Percentiles rank a stretch among this genome's conserved stretches.
phyloP scores from a whole-genome alignment of 176 grass and related monocot genomes.

The Pharus latifolius region DNA sequence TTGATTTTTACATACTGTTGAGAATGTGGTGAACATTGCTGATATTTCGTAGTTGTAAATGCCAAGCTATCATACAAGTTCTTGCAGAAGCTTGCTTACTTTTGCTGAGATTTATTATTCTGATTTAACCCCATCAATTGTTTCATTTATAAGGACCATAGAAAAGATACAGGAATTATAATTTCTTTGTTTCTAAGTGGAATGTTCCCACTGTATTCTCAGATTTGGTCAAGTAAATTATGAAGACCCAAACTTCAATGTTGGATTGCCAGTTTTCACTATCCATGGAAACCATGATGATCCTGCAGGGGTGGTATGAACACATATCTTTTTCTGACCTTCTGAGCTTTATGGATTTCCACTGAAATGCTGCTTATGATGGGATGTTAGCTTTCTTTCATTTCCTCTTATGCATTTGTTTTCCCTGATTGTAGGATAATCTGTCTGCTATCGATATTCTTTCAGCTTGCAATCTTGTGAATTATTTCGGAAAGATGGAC shows the following conservation, averaged over 20 bases:
- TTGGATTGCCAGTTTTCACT: constrained; percentile 78
- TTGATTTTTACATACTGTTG: no score
- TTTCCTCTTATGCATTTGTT: constrained; percentile 5
- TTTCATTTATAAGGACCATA: not conserved
- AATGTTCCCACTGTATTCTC: not conserved
- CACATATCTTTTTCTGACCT: not conserved
- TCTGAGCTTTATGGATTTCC: not conserved
- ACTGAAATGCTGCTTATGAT: not conserved
- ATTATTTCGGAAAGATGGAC: constrained; percentile 98
- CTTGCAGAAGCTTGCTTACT: not conserved
- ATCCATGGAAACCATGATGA: constrained; percentile 86
- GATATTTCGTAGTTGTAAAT: not conserved
- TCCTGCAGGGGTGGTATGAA: constrained; percentile 49
- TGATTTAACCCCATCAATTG: not conserved
- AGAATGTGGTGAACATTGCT: no score
- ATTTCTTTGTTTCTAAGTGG: not conserved
- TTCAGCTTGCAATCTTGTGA: constrained; percentile 93
- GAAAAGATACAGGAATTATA: not conserved
- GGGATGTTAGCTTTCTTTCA: not conserved
- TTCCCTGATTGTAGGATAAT: constrained; percentile 59
- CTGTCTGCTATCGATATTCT: constrained; percentile 94
- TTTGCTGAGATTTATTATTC: not conserved
- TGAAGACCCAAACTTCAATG: constrained; percentile 69
- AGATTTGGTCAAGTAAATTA: constrained; percentile 82
- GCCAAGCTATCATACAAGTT: not conserved